phyloP scores from a whole-genome alignment of 352 stramenopile species.

The Globisporangium solare region DNA sequence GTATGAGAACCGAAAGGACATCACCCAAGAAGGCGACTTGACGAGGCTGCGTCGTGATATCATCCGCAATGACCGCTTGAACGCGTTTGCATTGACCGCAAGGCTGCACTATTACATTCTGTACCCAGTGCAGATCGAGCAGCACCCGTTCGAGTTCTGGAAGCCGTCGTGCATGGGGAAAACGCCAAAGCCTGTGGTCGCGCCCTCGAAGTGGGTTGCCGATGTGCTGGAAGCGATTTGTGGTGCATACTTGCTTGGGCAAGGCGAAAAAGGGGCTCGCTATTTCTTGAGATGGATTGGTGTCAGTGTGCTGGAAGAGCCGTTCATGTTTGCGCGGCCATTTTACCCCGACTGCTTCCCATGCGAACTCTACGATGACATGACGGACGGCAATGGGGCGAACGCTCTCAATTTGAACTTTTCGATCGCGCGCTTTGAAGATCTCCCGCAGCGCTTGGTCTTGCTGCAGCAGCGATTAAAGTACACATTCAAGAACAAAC shows the following conservation, averaged over 20 bases:
- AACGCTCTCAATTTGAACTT: conserved; percentile 44
- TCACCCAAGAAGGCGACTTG: conserved; percentile 65
- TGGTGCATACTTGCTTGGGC: conserved; percentile 68
- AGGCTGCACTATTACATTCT: conserved; percentile 75
- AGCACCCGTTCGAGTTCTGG: conserved; percentile 81
- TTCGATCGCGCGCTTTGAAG: conserved; percentile 48
- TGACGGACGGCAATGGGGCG: conserved; percentile 16
- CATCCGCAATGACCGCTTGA: conserved; percentile 82
- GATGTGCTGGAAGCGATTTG: conserved; percentile 82
- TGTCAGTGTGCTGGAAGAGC: conserved; percentile 45
- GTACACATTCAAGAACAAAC: conserved; percentile 81
- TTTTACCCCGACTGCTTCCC: conserved; percentile 74
- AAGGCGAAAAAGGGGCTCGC: conserved; percentile 64
- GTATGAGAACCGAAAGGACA: conserved; percentile 67
- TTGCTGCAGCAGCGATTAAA: conserved; percentile 72
- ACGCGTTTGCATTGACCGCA: conserved; percentile 55
- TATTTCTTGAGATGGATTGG: conserved; percentile 79
- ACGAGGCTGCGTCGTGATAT: conserved; percentile 78
- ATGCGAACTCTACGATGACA: conserved; percentile 42
- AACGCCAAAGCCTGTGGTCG: conserved; percentile 66
- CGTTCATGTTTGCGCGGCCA: conserved; percentile 32
- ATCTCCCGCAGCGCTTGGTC: conserved; percentile 43
- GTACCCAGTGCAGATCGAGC: conserved; percentile 72
- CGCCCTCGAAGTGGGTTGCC: conserved; percentile 80
- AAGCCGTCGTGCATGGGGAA: conserved; percentile 86